A percentile compares a stretch with the other conserved stretches of the same genome.
Conservation (phyloP, 768 basidiomycete genomes). For the Tubosaeta brunneosetosa region DNA sequence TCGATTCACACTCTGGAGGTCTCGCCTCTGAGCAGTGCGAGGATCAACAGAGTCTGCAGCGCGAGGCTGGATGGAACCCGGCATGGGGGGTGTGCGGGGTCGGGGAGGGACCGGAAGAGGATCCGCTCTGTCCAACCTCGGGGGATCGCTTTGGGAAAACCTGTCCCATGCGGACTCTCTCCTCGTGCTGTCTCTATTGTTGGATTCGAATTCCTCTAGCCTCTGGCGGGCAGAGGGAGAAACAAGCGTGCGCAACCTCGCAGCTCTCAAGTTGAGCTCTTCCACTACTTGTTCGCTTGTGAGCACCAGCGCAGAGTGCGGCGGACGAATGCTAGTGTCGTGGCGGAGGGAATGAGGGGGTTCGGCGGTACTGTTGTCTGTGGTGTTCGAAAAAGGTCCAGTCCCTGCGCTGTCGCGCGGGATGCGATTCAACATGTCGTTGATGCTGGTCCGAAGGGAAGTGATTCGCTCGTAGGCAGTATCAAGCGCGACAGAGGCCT, state of each 20-base stretch:
- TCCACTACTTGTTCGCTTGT: constrained; percentile 23
- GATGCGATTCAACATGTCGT: constrained; percentile 38
- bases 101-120: constrained; percentile 9
- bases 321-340: constrained; percentile 27
- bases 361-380: constrained; percentile 7
- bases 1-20: constrained; percentile 13
- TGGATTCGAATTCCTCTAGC: constrained; percentile 30
- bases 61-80: constrained; percentile 24
- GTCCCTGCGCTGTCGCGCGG: constrained; percentile 30
- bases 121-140: constrained; percentile 15
- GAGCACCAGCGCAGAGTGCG: constrained; percentile 29
- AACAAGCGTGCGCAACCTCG: constrained; percentile 28
- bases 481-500: constrained; percentile 51
- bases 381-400: constrained; percentile 1
- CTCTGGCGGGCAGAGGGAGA: constrained; percentile 29
- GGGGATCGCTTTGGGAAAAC: constrained; percentile 15
- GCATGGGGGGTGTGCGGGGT: constrained; percentile 29
- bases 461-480: constrained; percentile 52
- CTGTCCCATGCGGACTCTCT: constrained; percentile 21
- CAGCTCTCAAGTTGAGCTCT: constrained; percentile 27
- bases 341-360: constrained; percentile 6
- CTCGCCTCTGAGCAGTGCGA: constrained; percentile 14
- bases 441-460: constrained; percentile 49
- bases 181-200: constrained; percentile 4
- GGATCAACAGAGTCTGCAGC: constrained; percentile 13